phyloP scores from a whole-genome alignment of 2,329 filamentous ascomycete genomes.

The Orbilia blumenaviensis region DNA sequence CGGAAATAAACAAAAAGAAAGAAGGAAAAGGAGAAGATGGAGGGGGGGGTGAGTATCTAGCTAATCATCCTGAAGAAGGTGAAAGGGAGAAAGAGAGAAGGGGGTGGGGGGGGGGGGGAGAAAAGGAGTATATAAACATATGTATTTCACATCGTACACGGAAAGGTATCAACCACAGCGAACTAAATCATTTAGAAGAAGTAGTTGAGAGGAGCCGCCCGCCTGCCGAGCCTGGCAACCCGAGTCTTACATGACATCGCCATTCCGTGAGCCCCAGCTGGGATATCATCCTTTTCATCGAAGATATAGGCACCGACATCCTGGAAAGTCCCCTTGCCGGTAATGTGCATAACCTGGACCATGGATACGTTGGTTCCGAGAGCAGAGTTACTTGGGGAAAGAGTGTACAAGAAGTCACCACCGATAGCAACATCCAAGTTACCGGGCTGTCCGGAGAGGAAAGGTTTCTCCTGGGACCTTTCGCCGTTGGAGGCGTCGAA shows the following conservation, averaged over 20 bases:
- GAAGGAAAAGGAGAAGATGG: not conserved
- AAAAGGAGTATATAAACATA: not conserved
- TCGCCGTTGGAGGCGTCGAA: conserved; percentile 65
- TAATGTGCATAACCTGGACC: conserved; percentile 45
- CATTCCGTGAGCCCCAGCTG: conserved; percentile 32
- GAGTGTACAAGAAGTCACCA: conserved; percentile 69
- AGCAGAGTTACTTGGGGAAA: conserved; percentile 60
- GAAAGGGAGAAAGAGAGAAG: not conserved
- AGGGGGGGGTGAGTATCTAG: not conserved
- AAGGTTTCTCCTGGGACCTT: conserved; percentile 57
- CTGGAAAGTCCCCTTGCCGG: conserved; percentile 6
- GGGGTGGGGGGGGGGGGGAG: not conserved
- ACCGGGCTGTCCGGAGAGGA: conserved; percentile 64
- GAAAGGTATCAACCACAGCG: too few relatives aligned
- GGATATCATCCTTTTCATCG: conserved; percentile 23
- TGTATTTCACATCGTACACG: conserved; percentile 24
- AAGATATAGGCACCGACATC: conserved; percentile 37
- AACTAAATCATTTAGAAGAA: conserved; percentile 15
- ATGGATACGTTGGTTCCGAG: conserved; percentile 25
- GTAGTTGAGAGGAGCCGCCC: conserved; percentile 5
- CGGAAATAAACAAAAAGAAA: not conserved
- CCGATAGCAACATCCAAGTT: conserved; percentile 67
- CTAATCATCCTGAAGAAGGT: not conserved
- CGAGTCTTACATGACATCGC: conserved; percentile 18
- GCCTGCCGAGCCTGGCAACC: conserved; percentile 12